Evolutionary conservation across 768 basidiomycete species (phyloP).

Genomic region (Pulveroboletus sp.): DNA sequence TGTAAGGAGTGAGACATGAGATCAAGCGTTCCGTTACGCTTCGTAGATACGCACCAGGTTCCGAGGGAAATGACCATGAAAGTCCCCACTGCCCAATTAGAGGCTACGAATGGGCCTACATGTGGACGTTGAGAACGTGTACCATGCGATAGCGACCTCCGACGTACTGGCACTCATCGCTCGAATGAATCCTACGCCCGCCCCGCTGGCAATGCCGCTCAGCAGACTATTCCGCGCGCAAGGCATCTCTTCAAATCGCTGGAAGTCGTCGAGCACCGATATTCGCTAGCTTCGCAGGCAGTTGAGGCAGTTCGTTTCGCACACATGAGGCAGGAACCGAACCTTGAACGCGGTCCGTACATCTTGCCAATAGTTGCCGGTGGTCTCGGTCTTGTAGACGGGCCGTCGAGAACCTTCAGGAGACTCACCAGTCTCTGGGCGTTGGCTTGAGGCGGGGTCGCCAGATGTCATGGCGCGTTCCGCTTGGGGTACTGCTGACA

Average conservation of each 20-base stretch:
- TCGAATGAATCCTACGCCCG: conserved; percentile 71
- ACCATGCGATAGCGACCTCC: not conserved
- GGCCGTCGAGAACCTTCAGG: conserved; percentile 18
- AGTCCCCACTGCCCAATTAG: conserved; percentile 76
- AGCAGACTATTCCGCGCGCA: conserved; percentile 75
- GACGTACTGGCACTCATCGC: conserved; percentile 60
- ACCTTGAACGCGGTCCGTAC: conserved; percentile 31
- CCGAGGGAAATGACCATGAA: conserved; percentile 64
- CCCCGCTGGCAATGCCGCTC: conserved; percentile 75
- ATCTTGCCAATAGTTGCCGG: conserved; percentile 33
- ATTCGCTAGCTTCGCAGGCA: conserved; percentile 42
- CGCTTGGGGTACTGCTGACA: no score
- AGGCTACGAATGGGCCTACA: conserved; percentile 56
- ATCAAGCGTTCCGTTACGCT: conserved; percentile 3
- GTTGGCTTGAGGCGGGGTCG: conserved; percentile 1
- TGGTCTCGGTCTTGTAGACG: conserved; percentile 29
- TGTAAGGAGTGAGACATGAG: conserved; percentile 25
- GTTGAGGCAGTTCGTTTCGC: conserved; percentile 15
- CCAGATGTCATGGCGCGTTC: conserved; percentile 10
- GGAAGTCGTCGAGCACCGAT: conserved; percentile 48
- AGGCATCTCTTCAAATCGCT: conserved; percentile 64
- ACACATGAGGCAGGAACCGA: conserved; percentile 2
- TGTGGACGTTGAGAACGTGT: conserved; percentile 5
- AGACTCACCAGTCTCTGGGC: conserved; percentile 1
- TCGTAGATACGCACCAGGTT: conserved; percentile 53